These are phyloP conservation scores for Brassica hybrid DNA, from an alignment of 441 rosid genomes.

Conservation along the genomic window DNA sequence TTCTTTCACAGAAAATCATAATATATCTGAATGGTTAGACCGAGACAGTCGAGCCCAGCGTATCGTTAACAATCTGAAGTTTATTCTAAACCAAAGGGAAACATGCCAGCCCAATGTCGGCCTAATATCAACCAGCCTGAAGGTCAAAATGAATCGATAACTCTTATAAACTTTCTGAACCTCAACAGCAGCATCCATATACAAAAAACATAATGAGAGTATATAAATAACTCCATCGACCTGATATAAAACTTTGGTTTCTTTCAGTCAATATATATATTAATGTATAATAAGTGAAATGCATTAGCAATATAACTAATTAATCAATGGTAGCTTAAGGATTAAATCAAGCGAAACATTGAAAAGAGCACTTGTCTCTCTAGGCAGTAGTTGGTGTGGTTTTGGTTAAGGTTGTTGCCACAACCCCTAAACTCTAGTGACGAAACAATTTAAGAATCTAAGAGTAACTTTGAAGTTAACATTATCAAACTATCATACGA, in stretches of 20 bases:
- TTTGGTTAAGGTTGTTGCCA: conserved; percentile 41
- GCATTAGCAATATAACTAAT: background rate
- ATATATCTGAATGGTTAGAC: background rate
- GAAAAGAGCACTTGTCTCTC: conserved; percentile 33
- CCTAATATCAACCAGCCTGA: background rate
- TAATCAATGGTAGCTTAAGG: conserved; percentile 18
- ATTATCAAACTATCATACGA: conserved; percentile 32
- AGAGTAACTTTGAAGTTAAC: conserved; percentile 37
- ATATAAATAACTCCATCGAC: background rate
- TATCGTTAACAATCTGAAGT: background rate
- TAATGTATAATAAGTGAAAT: background rate
- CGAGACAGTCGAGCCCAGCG: background rate
- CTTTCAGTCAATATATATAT: background rate
- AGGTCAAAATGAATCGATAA: background rate
- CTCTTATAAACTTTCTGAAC: background rate
- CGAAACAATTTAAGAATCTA: conserved; percentile 19
- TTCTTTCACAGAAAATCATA: background rate
- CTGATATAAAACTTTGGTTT: background rate
- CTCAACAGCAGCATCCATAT: background rate
- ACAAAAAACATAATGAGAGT: background rate
- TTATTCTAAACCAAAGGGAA: too few species aligned
- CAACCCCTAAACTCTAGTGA: conserved; percentile 40
- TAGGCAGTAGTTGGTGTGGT: conserved; percentile 31
- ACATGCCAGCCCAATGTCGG: background rate
- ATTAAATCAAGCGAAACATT: conserved; percentile 14